A percentile compares a stretch with the other conserved stretches of the same genome.
These are phyloP conservation scores for Cardamine resedifolia DNA, from an alignment of 345 rosid genomes.

Conservation along the genomic window DNA sequence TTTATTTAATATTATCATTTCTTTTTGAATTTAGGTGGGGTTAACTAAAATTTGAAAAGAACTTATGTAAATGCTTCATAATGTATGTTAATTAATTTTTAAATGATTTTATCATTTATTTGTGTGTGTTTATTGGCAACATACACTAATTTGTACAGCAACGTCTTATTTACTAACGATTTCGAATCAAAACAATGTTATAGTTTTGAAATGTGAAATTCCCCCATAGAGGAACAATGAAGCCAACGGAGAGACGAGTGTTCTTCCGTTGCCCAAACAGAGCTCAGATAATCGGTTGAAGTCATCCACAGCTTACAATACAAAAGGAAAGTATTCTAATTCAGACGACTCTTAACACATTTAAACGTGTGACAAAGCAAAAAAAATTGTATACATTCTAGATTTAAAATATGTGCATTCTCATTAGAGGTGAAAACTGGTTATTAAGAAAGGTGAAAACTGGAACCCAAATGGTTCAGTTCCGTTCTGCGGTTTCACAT, in stretches of 20 bases:
- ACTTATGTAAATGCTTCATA: background rate
- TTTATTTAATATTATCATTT: too few relatives aligned
- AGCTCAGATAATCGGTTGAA: background rate
- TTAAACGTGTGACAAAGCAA: background rate
- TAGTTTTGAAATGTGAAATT: background rate
- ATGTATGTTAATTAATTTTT: background rate
- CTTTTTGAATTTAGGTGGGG: background rate
- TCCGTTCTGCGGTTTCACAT: too few relatives aligned
- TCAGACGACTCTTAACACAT: background rate
- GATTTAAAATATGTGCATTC: constrained; percentile 12
- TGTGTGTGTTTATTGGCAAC: background rate
- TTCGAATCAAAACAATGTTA: too few relatives aligned
- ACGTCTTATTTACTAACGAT: too few relatives aligned
- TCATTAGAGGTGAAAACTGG: background rate
- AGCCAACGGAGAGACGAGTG: background rate
- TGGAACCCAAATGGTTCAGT: constrained; percentile 1
- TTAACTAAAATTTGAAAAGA: background rate
- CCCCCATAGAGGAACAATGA: background rate
- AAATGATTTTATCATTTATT: background rate
- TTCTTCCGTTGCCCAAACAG: background rate
- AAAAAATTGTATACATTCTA: background rate
- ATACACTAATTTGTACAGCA: too few relatives aligned
- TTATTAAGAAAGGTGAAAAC: background rate
- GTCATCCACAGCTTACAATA: background rate
- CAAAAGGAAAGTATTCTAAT: background rate